Evolutionary conservation across 2,329 filamentous ascomycete genomes (phyloP), one percentile per base, ranked within the genome.

Genomic region (Epichloe brachyelytri): DNA sequence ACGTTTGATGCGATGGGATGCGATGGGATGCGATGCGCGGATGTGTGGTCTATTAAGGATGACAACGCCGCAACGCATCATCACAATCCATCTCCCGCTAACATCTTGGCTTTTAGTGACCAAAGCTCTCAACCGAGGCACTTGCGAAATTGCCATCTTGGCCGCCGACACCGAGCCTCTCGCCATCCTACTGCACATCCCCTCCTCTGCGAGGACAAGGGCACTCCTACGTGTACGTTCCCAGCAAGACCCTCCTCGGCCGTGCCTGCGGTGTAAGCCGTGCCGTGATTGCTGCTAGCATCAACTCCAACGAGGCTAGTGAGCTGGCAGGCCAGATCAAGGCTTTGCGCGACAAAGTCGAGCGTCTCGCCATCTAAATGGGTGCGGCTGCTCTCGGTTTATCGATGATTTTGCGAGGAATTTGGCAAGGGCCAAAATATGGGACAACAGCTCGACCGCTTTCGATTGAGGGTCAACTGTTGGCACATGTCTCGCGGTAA

Each of bases 311-410:
- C 78, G 88, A 95, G 72, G 85, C 85, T 39, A 86, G 81, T 63
- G 90, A 96, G 70, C 77, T 97, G 54, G 86, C 84, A 69, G 79
- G 80, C 63, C 88, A 94, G 77, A 96, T 97, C 70, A 80, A 86
- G 62, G 78, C 83, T 58, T 77, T 96, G 64, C 94, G 91, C 77
- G 87, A 94, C 72, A 94, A 95, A 82, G 87, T 97, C 51, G 91
- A 97, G 79, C 81, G 90, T 62, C 79, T 96, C 60, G 89, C 91
- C 76, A 95, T 96, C 73, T 96, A 84, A 80, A 59, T 5, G 15
- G 19, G 12, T 5, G 30, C 15, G n/a, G 26, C 8, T n/a, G 15
- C n/a, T 30, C 14, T 30, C n/a, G 33, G 30, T 14, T 17, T n/a
- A 15, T 20, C 19, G 33, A 38, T n/a, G 43, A 11, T 17, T 17